Evolutionary conservation across 108 stramenopile genomes (phyloP).

Genomic region (Cyclotella cryptica): DNA sequence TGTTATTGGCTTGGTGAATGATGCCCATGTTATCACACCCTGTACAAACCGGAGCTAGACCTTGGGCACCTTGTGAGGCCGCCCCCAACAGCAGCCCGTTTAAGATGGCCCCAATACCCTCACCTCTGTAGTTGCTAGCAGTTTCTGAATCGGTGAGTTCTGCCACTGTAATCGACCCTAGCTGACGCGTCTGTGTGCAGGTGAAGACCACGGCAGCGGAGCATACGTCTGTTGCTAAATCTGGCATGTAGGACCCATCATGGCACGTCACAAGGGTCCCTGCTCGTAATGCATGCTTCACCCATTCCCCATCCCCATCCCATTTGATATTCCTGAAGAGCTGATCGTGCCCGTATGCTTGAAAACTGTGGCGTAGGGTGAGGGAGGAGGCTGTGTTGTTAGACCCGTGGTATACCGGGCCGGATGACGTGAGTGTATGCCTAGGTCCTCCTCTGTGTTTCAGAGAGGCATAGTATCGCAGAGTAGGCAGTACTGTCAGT

Average conservation of each 20-base stretch:
- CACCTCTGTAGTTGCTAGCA: conserved; percentile 16
- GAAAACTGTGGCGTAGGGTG: too few species aligned
- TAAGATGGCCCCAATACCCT: neutral
- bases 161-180: neutral
- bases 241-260: conserved; percentile 18
- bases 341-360: neutral
- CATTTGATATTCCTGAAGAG: too few species aligned
- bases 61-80: neutral
- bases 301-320: conserved; percentile 31
- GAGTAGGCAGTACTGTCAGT: too few species aligned
- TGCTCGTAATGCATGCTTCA: neutral
- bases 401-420: neutral
- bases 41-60: neutral
- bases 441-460: neutral
- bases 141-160: neutral
- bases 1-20: neutral
- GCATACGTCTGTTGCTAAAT: neutral
- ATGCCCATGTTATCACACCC: conserved; percentile 17
- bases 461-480: too few species aligned
- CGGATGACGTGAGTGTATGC: too few species aligned
- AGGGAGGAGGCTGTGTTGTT: neutral
- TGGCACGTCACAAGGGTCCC: neutral
- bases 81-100: neutral
- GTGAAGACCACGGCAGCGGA: conserved; percentile 6
- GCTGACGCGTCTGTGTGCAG: neutral